Conservation (phyloP, 371 early-diverging fungal species). For the Massospora cicadina region DNA sequence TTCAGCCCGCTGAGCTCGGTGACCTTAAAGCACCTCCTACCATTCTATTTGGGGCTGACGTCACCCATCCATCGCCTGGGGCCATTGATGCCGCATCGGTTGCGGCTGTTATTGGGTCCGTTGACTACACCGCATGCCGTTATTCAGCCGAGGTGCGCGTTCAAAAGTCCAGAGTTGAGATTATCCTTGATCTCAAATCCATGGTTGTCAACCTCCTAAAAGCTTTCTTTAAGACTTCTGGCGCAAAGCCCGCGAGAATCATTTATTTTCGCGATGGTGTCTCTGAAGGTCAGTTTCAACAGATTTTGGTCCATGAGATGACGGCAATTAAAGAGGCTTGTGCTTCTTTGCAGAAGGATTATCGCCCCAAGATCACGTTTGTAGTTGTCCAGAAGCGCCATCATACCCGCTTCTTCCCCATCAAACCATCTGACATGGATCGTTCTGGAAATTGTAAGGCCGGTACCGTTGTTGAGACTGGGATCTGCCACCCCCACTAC, state of each 20-base stretch:
- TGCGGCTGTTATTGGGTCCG: constrained; percentile 74
- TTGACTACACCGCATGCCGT: constrained; percentile 67
- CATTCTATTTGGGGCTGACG: constrained; percentile 88
- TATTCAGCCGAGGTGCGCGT: constrained; percentile 67
- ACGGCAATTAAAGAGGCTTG: constrained; percentile 64
- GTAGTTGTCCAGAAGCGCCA: constrained; percentile 93
- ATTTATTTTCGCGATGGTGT: constrained; percentile 91
- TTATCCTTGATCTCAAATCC: constrained; percentile 61
- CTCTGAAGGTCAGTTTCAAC: constrained; percentile 74
- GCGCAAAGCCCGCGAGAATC: constrained; percentile 65
- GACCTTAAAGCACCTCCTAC: constrained; percentile 58
- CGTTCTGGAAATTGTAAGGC: constrained; percentile 56
- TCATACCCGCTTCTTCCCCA: constrained; percentile 83
- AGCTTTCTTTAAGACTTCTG: constrained; percentile 49
- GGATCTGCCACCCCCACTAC: constrained; percentile 61
- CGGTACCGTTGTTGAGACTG: constrained; percentile 85
- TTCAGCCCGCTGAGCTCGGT: constrained; percentile 23
- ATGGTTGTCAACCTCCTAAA: constrained; percentile 72
- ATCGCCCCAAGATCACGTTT: constrained; percentile 62
- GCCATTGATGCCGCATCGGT: constrained; percentile 52
- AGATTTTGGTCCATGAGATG: constrained; percentile 66
- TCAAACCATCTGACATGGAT: constrained; percentile 34
- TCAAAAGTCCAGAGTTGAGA: constrained; percentile 71
- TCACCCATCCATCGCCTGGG: constrained; percentile 75
- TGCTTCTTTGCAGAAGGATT: constrained; percentile 33